Evolutionary conservation across 108 stramenopile species (phyloP).

Genomic region (Schizochytrium sp.): DNA sequence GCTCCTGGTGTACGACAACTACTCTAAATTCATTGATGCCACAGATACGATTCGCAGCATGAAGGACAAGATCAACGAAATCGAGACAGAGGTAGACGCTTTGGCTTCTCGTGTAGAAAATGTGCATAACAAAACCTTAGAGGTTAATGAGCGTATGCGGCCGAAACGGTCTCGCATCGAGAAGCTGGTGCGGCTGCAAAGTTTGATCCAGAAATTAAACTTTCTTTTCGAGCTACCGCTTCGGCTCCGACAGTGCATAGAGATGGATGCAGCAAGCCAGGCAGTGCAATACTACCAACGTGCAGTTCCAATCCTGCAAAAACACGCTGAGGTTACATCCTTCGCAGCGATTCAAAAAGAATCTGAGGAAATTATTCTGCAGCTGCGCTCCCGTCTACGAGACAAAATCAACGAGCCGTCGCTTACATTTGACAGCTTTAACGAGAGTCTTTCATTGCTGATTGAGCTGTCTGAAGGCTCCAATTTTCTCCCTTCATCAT

Average conservation of each 20-base stretch:
- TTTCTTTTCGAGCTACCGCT: slow-evolving; percentile 76
- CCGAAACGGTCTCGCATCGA: slow-evolving; percentile 72
- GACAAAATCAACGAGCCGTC: not conserved
- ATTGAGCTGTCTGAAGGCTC: slow-evolving; percentile 32
- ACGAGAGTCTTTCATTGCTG: slow-evolving; percentile 26
- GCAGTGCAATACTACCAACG: slow-evolving; percentile 63
- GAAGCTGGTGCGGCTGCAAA: slow-evolving; percentile 75
- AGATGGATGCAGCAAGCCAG: slow-evolving; percentile 45
- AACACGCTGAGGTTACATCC: slow-evolving; percentile 63
- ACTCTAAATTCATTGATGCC: slow-evolving; percentile 97
- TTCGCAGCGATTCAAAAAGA: slow-evolving; percentile 63
- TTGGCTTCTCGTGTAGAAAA: slow-evolving; percentile 66
- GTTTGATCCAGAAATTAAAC: slow-evolving; percentile 74
- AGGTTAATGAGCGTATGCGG: slow-evolving; percentile 65
- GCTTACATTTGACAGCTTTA: slow-evolving; percentile 21
- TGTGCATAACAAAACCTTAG: slow-evolving; percentile 59
- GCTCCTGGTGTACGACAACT: slow-evolving; percentile 98
- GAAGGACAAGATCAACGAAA: slow-evolving; percentile 75
- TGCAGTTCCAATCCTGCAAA: slow-evolving; percentile 54
- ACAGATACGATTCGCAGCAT: slow-evolving; percentile 93
- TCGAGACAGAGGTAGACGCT: slow-evolving; percentile 72
- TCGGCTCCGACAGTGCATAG: slow-evolving; percentile 70
- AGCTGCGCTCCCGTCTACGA: not conserved
- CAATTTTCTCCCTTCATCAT: not conserved
- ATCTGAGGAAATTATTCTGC: not conserved